These are phyloP conservation scores for Nothopassalora personata DNA, from an alignment of 2,329 filamentous ascomycete species.

Conservation along the genomic window DNA sequence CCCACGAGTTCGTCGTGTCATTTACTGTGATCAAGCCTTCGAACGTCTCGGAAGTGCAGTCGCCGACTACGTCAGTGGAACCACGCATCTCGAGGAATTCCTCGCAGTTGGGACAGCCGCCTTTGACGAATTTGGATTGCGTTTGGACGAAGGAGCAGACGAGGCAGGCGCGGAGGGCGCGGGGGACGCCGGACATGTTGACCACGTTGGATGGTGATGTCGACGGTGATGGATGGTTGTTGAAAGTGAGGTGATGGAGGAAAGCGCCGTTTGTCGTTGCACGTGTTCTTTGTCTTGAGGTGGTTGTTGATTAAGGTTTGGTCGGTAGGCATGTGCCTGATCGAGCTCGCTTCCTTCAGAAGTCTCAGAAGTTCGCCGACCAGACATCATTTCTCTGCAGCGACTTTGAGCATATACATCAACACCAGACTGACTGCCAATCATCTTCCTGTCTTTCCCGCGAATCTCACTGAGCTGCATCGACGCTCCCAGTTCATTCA, in stretches of 20 bases:
- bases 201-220: conserved; percentile 22
- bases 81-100: conserved; percentile 78
- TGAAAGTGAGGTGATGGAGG: neutral
- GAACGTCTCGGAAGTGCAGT: conserved; percentile 94
- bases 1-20: conserved; percentile 82
- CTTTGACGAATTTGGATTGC: conserved; percentile 69
- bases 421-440: too few relatives aligned
- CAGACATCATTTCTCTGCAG: neutral
- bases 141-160: conserved; percentile 94
- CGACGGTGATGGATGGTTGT: neutral
- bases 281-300: neutral
- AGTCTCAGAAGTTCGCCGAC: neutral
- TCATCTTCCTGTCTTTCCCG: neutral
- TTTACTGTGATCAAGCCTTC: conserved; percentile 84
- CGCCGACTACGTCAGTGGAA: conserved; percentile 69
- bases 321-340: neutral
- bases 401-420: neutral
- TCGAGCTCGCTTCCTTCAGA: neutral
- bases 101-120: conserved; percentile 96
- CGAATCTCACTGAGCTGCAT: neutral
- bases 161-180: conserved; percentile 94
- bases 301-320: neutral
- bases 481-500: neutral
- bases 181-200: conserved; percentile 43
- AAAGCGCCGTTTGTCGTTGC: neutral